Evolutionary conservation across 495 filamentous ascomycete species (phyloP).

Genomic region (Lasiosphaeria ovina): DNA sequence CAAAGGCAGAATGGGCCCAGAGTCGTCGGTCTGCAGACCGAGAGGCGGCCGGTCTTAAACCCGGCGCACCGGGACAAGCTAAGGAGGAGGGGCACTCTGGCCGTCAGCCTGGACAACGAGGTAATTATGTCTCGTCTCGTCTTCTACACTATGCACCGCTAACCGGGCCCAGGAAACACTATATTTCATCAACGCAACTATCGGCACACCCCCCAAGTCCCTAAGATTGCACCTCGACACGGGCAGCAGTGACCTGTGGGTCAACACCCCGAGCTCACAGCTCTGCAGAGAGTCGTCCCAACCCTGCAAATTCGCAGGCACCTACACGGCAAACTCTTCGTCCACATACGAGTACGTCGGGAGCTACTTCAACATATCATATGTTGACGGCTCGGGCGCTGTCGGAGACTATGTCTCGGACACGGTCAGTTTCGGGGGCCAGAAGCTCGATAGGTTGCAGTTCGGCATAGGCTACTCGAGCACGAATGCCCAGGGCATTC

Average conservation of each 20-base stretch:
- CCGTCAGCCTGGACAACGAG: slow-evolving; percentile 49
- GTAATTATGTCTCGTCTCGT: slow-evolving; percentile 27
- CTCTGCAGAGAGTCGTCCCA: slow-evolving; percentile 50
- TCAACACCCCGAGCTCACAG: slow-evolving; percentile 63
- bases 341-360: slow-evolving; percentile 77
- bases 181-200: slow-evolving; percentile 68
- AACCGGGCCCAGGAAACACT: slow-evolving; percentile 50
- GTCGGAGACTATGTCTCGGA: slow-evolving; percentile 83
- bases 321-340: slow-evolving; percentile 71
- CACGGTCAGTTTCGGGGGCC: slow-evolving; percentile 64
- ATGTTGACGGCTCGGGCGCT: slow-evolving; percentile 82
- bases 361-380: slow-evolving; percentile 84
- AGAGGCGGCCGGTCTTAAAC: slow-evolving; percentile 41
- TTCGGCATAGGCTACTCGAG: slow-evolving; percentile 85
- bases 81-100: slow-evolving; percentile 42
- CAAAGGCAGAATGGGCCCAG: slow-evolving; percentile 31
- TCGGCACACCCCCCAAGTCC: slow-evolving; percentile 67
- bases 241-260: slow-evolving; percentile 89
- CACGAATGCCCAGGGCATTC: slow-evolving; percentile 70
- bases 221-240: slow-evolving; percentile 75
- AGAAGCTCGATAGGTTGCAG: slow-evolving; percentile 63
- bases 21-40: slow-evolving; percentile 48
- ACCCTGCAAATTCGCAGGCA: slow-evolving; percentile 59
- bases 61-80: slow-evolving; percentile 44
- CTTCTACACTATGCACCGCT: neutral